Evolutionary conservation across 257 asterid genomes (phyloP).

Genomic region (Solanum appendiculatum): DNA sequence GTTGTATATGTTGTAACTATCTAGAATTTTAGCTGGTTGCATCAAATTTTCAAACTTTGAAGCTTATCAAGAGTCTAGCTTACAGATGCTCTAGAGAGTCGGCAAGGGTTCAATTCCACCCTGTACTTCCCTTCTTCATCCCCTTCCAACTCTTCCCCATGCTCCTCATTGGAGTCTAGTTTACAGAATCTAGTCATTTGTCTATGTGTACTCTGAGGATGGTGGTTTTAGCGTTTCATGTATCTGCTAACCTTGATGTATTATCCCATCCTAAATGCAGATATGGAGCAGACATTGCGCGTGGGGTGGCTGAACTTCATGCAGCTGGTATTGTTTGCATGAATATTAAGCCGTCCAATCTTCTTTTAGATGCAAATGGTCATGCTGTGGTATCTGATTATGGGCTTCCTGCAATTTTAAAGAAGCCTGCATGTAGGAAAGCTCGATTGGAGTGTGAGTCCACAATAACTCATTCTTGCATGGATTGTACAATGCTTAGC

Average conservation of each 20-base stretch:
- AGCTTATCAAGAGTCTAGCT: not conserved
- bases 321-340: conserved; percentile 98
- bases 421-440: conserved; percentile 76
- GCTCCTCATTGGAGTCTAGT: not conserved
- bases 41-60: not conserved
- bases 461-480: conserved; percentile 79
- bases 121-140: not conserved
- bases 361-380: conserved; percentile 85
- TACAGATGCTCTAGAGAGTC: not conserved
- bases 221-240: not conserved
- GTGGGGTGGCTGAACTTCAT: conserved; percentile 98
- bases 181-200: not conserved
- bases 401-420: conserved; percentile 91
- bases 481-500: conserved; percentile 98
- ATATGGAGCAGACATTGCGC: conserved; percentile 96
- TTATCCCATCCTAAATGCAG: conserved; percentile 35
- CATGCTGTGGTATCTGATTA: conserved; percentile 95
- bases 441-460: conserved; percentile 75
- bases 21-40: not conserved
- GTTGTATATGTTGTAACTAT: not conserved
- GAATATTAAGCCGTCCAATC: conserved; percentile 94
- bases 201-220: not conserved
- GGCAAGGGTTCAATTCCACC: not conserved
- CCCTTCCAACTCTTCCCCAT: not conserved
- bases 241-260: conserved; percentile 7